phyloP scores from a whole-genome alignment of 2,329 filamentous ascomycete species.

The Microsporum ferrugineum region DNA sequence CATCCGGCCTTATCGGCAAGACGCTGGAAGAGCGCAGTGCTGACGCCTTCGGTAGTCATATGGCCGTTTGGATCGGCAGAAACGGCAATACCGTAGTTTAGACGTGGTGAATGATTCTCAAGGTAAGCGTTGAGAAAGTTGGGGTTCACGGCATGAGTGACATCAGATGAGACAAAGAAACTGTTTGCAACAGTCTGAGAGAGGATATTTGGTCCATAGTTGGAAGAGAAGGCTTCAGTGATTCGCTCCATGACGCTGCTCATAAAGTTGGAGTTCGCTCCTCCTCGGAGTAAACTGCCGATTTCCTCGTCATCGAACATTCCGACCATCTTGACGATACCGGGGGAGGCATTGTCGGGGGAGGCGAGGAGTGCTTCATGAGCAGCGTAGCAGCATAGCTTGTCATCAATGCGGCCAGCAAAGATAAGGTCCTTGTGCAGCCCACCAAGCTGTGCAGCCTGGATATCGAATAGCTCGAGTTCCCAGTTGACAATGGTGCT shows the following conservation, averaged over 20 bases:
- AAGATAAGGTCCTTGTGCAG: constrained; percentile 91
- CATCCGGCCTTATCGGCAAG: constrained; percentile 63
- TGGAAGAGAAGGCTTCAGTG: constrained; percentile 49
- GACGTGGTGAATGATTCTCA: constrained; percentile 68
- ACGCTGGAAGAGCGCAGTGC: constrained; percentile 65
- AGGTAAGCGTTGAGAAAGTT: constrained; percentile 83
- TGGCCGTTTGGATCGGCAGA: constrained; percentile 79
- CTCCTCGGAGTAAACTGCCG: constrained; percentile 78
- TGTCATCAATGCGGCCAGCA: constrained; percentile 90
- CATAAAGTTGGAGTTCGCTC: constrained; percentile 80
- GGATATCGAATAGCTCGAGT: constrained; percentile 82
- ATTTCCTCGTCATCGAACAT: constrained; percentile 98
- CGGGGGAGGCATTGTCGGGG: constrained; percentile 38
- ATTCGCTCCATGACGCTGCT: constrained; percentile 69
- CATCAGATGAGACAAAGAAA: constrained; percentile 85
- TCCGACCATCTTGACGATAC: constrained; percentile 79
- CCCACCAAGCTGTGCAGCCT: constrained; percentile 72
- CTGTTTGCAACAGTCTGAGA: constrained; percentile 80
- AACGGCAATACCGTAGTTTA: constrained; percentile 79
- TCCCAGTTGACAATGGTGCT: constrained; percentile 87
- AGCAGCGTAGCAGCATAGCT: constrained; percentile 89
- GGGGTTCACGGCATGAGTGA: constrained; percentile 86
- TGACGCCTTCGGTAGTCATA: constrained; percentile 89
- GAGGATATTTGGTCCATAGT: constrained; percentile 46
- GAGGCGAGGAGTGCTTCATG: constrained; percentile 69